Evolutionary conservation across 371 early-diverging fungal species (phyloP).

Genomic region (Syncephalastrum monosporum): DNA sequence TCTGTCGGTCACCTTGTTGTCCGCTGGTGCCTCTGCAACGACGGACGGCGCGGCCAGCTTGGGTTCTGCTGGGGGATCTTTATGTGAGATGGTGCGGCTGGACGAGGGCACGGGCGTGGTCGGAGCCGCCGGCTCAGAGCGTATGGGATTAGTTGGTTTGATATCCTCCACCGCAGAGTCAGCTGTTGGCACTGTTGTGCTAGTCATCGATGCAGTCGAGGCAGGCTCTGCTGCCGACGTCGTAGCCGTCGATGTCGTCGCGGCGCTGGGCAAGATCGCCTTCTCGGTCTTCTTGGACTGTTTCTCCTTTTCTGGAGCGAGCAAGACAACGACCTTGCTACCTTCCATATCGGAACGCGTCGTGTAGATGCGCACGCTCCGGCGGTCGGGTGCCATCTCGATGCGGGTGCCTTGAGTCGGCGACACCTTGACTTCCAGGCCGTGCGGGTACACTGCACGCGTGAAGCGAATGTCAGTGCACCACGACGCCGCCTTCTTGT

Average conservation of each 20-base stretch:
- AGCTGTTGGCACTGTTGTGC: not conserved
- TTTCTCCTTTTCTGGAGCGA: slow-evolving; percentile 10
- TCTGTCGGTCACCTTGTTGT: too few species aligned
- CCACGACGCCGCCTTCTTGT: slow-evolving; percentile 19
- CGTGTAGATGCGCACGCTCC: slow-evolving; percentile 36
- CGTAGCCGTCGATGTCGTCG: slow-evolving; percentile 5
- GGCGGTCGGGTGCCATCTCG: slow-evolving; percentile 26
- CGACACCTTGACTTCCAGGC: slow-evolving; percentile 32
- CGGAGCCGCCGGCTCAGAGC: too few species aligned
- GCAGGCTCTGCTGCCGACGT: slow-evolving; percentile 2
- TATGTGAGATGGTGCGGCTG: too few species aligned
- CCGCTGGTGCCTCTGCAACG: too few species aligned
- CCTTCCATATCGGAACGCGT: slow-evolving; percentile 37
- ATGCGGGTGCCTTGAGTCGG: slow-evolving; percentile 30
- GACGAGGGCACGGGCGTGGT: too few species aligned
- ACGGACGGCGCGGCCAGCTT: too few species aligned
- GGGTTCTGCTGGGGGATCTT: too few species aligned
- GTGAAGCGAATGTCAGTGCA: slow-evolving; percentile 46
- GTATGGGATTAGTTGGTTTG: too few species aligned
- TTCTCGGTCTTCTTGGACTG: slow-evolving; percentile 1
- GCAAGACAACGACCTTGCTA: slow-evolving; percentile 29
- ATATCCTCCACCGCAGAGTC: too few species aligned
- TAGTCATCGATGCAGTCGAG: not conserved
- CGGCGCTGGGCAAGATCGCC: slow-evolving; percentile 8
- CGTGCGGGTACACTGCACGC: slow-evolving; percentile 35